Evolutionary conservation across 345 rosid species (phyloP).

Genomic region (rapeseed (Brassica napus)): DNA sequence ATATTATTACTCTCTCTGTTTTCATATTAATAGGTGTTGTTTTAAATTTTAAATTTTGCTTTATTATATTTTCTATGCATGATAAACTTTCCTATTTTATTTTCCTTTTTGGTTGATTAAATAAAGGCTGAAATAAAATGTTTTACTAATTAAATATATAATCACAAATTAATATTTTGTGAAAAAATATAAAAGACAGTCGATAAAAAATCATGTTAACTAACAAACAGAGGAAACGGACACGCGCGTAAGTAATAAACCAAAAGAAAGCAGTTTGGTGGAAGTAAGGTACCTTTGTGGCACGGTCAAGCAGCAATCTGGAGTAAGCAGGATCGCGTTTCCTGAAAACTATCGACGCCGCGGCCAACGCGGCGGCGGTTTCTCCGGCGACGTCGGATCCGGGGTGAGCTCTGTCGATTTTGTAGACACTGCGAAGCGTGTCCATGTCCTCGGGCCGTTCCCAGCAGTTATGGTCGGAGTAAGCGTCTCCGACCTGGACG

Average conservation of each 20-base stretch:
- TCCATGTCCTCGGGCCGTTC: slow-evolving; percentile 99
- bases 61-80: not conserved
- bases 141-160: not conserved
- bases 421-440: slow-evolving; percentile 75
- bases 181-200: not conserved
- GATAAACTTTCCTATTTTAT: not conserved
- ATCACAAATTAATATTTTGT: not conserved
- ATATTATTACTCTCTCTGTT: not conserved
- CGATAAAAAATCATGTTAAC: not conserved
- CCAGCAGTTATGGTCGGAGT: slow-evolving; percentile 89
- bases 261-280: not conserved
- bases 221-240: slow-evolving; percentile 9
- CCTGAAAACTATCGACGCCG: slow-evolving; percentile 89
- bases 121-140: not conserved
- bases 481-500: slow-evolving; percentile 85
- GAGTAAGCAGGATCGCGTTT: slow-evolving; percentile 86
- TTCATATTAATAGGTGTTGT: not conserved
- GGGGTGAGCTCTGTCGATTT: slow-evolving; percentile 68
- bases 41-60: not conserved
- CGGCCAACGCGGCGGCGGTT: slow-evolving; percentile 96
- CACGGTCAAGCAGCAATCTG: slow-evolving; percentile 64
- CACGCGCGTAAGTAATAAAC: not conserved
- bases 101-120: not conserved
- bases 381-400: slow-evolving; percentile 98
- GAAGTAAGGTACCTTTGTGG: slow-evolving; percentile 60